Conservation (phyloP, 2,329 filamentous ascomycete genomes). For the Claviceps arundinis region DNA sequence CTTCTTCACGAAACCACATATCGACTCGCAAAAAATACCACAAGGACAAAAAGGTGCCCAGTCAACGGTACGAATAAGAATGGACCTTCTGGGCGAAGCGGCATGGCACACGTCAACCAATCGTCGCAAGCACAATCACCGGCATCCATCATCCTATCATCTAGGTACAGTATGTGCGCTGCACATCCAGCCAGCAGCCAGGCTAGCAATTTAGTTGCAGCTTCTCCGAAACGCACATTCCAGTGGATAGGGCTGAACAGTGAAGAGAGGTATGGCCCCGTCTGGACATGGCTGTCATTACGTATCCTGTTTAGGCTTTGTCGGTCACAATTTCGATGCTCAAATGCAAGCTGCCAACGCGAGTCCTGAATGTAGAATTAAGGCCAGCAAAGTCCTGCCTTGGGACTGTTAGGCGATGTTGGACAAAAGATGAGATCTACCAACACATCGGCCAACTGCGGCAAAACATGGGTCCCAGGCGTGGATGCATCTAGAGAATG, state of each 20-base stretch:
- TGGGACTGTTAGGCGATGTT: not conserved
- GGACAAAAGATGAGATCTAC: not conserved
- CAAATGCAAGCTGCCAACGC: not conserved
- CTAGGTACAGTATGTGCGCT: not conserved
- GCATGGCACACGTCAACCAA: not conserved
- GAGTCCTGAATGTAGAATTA: not conserved
- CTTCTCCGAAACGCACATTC: not conserved
- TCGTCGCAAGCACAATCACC: not conserved
- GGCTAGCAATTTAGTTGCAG: not conserved
- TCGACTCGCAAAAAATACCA: too few relatives aligned
- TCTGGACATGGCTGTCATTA: not conserved
- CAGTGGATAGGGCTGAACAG: slow-evolving; percentile 9
- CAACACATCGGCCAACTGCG: not conserved
- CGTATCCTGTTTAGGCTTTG: not conserved
- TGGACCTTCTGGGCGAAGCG: not conserved
- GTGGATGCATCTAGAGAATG: not conserved
- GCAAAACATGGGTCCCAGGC: not conserved
- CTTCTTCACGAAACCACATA: too few relatives aligned
- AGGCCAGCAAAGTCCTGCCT: not conserved
- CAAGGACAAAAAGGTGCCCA: too few relatives aligned
- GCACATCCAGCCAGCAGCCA: not conserved
- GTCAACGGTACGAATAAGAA: too few relatives aligned
- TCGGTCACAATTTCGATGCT: not conserved
- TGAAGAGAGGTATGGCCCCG: slow-evolving; percentile 6
- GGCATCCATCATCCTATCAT: too few relatives aligned